Evolutionary conservation across 495 filamentous ascomycete genomes (phyloP), one percentile per base, ranked within the genome.

Genomic region (Tirmania nivea): DNA sequence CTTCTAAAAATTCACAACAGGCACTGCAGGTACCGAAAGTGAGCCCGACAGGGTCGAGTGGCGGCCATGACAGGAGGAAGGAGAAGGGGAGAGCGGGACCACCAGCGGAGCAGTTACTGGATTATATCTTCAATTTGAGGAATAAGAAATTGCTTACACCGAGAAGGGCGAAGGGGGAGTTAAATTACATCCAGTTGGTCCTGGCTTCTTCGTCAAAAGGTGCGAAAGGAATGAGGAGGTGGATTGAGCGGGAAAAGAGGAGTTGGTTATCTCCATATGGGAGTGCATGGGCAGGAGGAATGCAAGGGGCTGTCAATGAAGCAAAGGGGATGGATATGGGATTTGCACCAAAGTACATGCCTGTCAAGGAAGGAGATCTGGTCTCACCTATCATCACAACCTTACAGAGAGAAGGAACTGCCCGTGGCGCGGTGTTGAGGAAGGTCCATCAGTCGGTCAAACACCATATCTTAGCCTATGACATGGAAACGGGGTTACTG

Each of bases 381-480:
- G 39, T 45, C 3, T 45, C 14, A 14, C 39, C 39, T 1, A 14
- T 14, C 5, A 45, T 45, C 39, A 1, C 39, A 4, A 45, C 39
- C 17, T 14, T 45, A 19, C 39, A 45, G 39, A 45, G 39, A 19
- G 39, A 45, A 8, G 39, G 17, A 45, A 45, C 39, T 14, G 0
- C 17, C 39, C 9, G 14, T 45, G 39, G 39, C 12, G 12, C 39
- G 1, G 17, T 45, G 2, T 19, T 45, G 17, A 14, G 39, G 14
- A 45, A 45, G 10, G 53, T 63, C 34, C 35, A 55, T 1, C 58
- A 64, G 42, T 55, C 56, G n/a, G 51, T 64, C 5, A 53, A 39
- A 8, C 62, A 64, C 39, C 56, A 64, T 35, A 34, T 63, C 6
- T 39, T 64, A 14, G 52, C 56, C 47, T 64, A 64, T 47, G 51